phyloP scores from a whole-genome alignment of 176 grass and related monocot genomes.

The Ensete glaucum region DNA sequence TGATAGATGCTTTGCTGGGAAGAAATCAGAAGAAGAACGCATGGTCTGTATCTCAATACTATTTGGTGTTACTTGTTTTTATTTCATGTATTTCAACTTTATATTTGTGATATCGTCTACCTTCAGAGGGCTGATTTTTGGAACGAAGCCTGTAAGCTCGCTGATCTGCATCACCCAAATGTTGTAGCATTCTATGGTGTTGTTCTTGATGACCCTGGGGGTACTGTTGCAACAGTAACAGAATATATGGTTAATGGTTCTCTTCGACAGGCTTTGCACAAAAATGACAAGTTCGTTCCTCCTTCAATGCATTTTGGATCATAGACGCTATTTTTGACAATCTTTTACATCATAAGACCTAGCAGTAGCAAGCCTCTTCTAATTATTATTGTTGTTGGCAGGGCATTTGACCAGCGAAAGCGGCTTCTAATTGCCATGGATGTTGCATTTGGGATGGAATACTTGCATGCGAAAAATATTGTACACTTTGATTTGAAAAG shows the following conservation, averaged over 20 bases:
- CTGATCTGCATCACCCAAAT: constrained; percentile 94
- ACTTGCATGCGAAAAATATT: constrained; percentile 95
- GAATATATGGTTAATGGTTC: constrained; percentile 99
- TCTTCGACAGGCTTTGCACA: constrained; percentile 82
- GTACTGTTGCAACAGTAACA: constrained; percentile 89
- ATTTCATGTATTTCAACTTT: constrained; percentile 8
- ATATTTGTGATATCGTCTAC: not conserved
- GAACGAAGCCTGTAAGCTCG: constrained; percentile 85
- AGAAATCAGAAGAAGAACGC: constrained; percentile 72
- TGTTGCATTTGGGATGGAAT: constrained; percentile 99
- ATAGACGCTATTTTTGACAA: constrained; percentile 3
- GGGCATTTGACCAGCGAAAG: constrained; percentile 69
- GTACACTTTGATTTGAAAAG: constrained; percentile 98
- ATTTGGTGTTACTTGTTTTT: not conserved
- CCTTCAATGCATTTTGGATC: not conserved
- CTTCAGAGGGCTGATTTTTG: constrained; percentile 78
- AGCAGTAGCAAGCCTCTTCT: not conserved
- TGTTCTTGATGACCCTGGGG: constrained; percentile 75
- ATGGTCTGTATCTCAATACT: constrained; percentile 36
- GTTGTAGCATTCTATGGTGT: constrained; percentile 97
- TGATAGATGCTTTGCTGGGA: constrained; percentile 88
- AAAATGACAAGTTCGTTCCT: constrained; percentile 70
- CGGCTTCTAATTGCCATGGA: constrained; percentile 89
- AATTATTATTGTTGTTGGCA: constrained; percentile 22
- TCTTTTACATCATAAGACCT: no score